Evolutionary conservation across 371 early-diverging fungal species (phyloP), one percentile per base, ranked within the genome.

Genomic region (Quaeritorhiza haematococci): DNA sequence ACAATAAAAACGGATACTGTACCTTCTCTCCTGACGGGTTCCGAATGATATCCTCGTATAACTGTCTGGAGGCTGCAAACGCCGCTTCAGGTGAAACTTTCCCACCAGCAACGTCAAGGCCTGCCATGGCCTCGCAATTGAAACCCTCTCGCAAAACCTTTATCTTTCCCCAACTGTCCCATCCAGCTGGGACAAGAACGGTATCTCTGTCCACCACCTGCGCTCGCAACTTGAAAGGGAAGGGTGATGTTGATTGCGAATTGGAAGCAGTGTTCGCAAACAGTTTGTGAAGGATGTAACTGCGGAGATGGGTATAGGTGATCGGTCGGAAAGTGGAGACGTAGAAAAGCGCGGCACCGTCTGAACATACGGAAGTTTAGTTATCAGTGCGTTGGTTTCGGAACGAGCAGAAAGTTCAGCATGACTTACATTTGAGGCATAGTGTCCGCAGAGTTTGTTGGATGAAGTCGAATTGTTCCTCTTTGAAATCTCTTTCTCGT

Each of bases 381-480:
- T 7, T 10, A 44, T 8, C 41, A 43, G 7, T 35, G 30, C 1
- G 23, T 10, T 21, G 43, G 28, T 45, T 29, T 55, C 4, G 26
- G 23, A 43, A n/a, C 15, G 33, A 44, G 13, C 26, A 27, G 42
- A 45, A 17, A 55, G 23, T 13, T 19, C 27, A 7, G 3, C 32
- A 33, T 13, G 13, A 53, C 80, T 80, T 80, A 93, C 93, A 93
- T 78, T 89, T 87, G 69, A 95, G 83, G 65, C 92, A 91, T 19
- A 93, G 72, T 28, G 93, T 87, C 48, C 97, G 86, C 45, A 96
- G 74, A 24, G 84, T 82, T 66, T 94, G 95, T 69, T 95, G 95
- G 63, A 96, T 91, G 71, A 85, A 94, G 68, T 95, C 97, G 69
- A 96, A 94, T 44, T 86, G 85, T 50, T 92, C 93, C 54, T 96